Evolutionary conservation across 352 stramenopile genomes (phyloP).

Genomic region (Phytophthora sp.): DNA sequence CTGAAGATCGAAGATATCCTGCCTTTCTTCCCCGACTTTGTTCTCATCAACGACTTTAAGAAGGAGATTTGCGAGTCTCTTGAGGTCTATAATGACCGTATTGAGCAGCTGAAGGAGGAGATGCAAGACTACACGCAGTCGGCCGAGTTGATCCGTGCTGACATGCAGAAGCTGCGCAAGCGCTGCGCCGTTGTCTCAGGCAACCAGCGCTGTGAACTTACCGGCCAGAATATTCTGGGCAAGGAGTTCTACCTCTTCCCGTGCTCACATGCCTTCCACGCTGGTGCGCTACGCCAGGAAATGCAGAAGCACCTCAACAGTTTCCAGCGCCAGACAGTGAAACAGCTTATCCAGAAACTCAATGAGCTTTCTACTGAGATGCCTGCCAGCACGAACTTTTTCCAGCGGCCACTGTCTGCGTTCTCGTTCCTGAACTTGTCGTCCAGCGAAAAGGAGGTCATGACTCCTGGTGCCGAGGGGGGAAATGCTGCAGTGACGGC

Average conservation of each 20-base stretch:
- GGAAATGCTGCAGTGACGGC: slow-evolving; percentile 47
- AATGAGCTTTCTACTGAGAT: slow-evolving; percentile 85
- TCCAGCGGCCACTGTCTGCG: slow-evolving; percentile 64
- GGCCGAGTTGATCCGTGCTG: slow-evolving; percentile 87
- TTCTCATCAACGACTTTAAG: slow-evolving; percentile 96
- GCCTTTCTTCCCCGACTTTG: slow-evolving; percentile 95
- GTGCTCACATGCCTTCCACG: slow-evolving; percentile 94
- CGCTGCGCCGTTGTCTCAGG: slow-evolving; percentile 86
- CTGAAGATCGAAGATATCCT: slow-evolving; percentile 95
- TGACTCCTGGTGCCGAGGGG: slow-evolving; percentile 53
- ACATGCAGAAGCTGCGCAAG: slow-evolving; percentile 91
- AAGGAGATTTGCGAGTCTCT: slow-evolving; percentile 94
- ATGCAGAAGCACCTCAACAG: slow-evolving; percentile 91
- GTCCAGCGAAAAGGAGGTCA: slow-evolving; percentile 74
- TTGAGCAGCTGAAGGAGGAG: slow-evolving; percentile 92
- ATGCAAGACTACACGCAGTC: slow-evolving; percentile 94
- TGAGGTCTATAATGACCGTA: slow-evolving; percentile 91
- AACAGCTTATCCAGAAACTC: slow-evolving; percentile 90
- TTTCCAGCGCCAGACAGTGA: slow-evolving; percentile 90
- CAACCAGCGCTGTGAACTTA: slow-evolving; percentile 91
- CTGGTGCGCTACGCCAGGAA: slow-evolving; percentile 86
- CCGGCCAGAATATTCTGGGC: slow-evolving; percentile 85
- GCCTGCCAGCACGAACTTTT: slow-evolving; percentile 75
- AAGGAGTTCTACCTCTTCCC: slow-evolving; percentile 96
- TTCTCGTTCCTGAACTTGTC: slow-evolving; percentile 75